Evolutionary conservation across 2,329 filamentous ascomycete genomes (phyloP), one percentile per base, ranked within the genome.

Genomic region (Juglanconis juglandina): DNA sequence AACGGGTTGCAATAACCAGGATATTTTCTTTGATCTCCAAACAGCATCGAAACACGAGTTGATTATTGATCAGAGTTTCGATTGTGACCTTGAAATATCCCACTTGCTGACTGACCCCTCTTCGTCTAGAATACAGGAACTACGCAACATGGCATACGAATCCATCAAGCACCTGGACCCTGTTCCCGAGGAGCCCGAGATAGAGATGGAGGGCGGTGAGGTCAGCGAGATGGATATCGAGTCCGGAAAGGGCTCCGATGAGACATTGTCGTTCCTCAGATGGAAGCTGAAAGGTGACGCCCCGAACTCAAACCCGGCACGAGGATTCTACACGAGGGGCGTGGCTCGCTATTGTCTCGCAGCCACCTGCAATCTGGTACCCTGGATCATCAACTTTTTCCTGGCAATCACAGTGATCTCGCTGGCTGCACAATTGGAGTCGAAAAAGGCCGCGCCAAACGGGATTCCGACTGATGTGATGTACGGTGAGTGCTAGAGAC

Each of bases 331-430:
- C 35, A 57, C 24, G 44, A 30, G 24, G 5, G 35, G 44, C 9
- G 17, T 35, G 7, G 24, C 44, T 30, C 44, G 46, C 8, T 9
- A 32, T 5, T 11, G 13, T 10, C 35, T 35, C 6, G 32, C 47
- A 13, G 24, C 41, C 5, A 30, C 11, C 10, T 34, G 35, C 46
- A 34, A 30, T 32, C 39, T 51, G n/a, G n/a, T 59, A 2, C 58
- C 52, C 17, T 59, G 58, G 58, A 30, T 59, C 6, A 54, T 51
- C 35, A 59, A 55, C 33, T 6, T 59, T 1, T 5, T 59, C 1
- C 33, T 59, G 35, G 39, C 32, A 1, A 17, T 55, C 5, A 32
- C 30, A 7, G 24, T 55, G 35, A 39, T 59, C 1, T 35, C 34
- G 11, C 46, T 55, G 5, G 47, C 58, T 24, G 34, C 30, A 37